A percentile compares a stretch with the other conserved stretches of the same genome.
Evolutionary conservation across 257 asterid species (phyloP).

Genomic region (Rehmannia glutinosa): DNA sequence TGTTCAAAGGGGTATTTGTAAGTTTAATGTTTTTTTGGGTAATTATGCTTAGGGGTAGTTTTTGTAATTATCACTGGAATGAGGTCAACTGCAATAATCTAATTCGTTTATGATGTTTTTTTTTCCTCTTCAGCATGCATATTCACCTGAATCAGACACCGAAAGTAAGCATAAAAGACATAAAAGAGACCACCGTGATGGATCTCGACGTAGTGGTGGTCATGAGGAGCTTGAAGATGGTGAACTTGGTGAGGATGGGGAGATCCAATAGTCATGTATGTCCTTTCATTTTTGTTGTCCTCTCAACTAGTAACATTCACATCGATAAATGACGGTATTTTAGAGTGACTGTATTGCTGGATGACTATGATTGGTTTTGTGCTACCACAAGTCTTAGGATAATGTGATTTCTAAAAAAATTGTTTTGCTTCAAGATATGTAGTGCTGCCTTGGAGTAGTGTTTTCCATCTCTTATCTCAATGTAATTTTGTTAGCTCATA

Average conservation of each 20-base stretch:
- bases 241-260: constrained; percentile 98
- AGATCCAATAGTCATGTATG: constrained; percentile 53
- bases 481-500: neutral
- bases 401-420: neutral
- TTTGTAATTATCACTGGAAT: neutral
- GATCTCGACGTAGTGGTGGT: constrained; percentile 57
- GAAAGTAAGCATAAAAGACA: constrained; percentile 80
- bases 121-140: constrained; percentile 66
- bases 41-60: neutral
- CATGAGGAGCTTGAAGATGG: constrained; percentile 98
- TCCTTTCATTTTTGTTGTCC: constrained; percentile 10
- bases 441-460: neutral
- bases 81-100: neutral
- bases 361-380: no score
- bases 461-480: neutral
- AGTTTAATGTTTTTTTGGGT: no score
- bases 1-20: no score
- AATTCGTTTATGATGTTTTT: constrained; percentile 1
- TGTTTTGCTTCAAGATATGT: constrained; percentile 13
- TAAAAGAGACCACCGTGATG: constrained; percentile 66
- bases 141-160: constrained; percentile 88
- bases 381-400: no score
- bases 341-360: neutral
- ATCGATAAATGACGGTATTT: constrained; percentile 2
- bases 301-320: neutral